phyloP scores from a whole-genome alignment of 1,284 basidiomycete genomes.

The Malassezia yamatoensis region DNA sequence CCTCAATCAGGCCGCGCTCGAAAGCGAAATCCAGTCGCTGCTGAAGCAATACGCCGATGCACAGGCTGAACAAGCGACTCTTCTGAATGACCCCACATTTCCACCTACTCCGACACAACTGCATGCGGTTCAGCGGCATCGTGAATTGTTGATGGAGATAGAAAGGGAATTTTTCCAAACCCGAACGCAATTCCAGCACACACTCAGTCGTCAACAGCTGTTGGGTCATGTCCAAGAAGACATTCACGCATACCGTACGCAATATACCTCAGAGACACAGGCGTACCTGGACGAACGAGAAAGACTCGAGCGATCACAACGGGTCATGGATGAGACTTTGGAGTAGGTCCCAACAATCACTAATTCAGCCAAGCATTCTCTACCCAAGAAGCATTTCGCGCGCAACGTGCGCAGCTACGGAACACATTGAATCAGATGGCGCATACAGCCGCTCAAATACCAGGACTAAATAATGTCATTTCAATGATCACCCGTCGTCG shows the following conservation, averaged over 20 bases:
- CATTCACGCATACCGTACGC: slow-evolving; percentile 71
- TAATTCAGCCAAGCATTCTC: slow-evolving; percentile 80
- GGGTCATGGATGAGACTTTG: slow-evolving; percentile 85
- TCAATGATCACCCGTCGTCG: slow-evolving; percentile 83
- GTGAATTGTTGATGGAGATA: slow-evolving; percentile 81
- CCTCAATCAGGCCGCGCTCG: slow-evolving; percentile 47
- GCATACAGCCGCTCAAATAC: slow-evolving; percentile 62
- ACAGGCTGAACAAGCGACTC: slow-evolving; percentile 52
- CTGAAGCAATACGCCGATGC: slow-evolving; percentile 49
- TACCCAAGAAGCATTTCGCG: slow-evolving; percentile 84
- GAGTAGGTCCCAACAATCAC: slow-evolving; percentile 53
- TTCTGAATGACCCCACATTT: slow-evolving; percentile 61
- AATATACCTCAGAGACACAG: slow-evolving; percentile 67
- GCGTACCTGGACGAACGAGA: slow-evolving; percentile 75
- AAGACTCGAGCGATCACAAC: slow-evolving; percentile 79
- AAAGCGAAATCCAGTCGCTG: slow-evolving; percentile 73
- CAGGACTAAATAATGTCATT: slow-evolving; percentile 82
- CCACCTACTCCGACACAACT: slow-evolving; percentile 73
- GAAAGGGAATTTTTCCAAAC: slow-evolving; percentile 56
- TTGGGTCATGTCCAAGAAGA: slow-evolving; percentile 86
- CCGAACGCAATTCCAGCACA: slow-evolving; percentile 56
- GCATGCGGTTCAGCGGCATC: slow-evolving; percentile 76
- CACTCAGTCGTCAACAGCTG: slow-evolving; percentile 74
- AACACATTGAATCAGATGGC: slow-evolving; percentile 74
- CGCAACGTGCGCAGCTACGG: slow-evolving; percentile 65